phyloP scores from a whole-genome alignment of 169 alveolate genomes.

The Cryptosporidium andersoni region DNA sequence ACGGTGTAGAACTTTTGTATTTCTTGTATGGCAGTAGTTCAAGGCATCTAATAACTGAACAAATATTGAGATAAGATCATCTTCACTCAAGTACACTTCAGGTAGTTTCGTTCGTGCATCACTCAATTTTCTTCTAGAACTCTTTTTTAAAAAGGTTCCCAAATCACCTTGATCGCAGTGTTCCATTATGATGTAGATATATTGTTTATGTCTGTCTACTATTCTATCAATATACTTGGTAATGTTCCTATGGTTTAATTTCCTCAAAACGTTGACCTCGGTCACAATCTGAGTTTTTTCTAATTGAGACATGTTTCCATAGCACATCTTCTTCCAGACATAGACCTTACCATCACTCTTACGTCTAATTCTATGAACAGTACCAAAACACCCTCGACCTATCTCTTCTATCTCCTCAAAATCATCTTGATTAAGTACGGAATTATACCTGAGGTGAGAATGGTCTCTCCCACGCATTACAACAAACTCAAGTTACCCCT shows the following conservation, averaged over 20 bases:
- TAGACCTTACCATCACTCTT: slow-evolving; percentile 81
- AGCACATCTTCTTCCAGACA: slow-evolving; percentile 95
- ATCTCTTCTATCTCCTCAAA: slow-evolving; percentile 79
- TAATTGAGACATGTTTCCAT: slow-evolving; percentile 92
- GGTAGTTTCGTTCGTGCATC: too few species aligned
- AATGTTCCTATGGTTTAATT: slow-evolving; percentile 93
- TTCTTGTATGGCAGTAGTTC: slow-evolving; percentile 92
- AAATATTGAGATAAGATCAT: slow-evolving; percentile 92
- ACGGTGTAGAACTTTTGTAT: slow-evolving; percentile 91
- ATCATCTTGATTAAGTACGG: slow-evolving; percentile 71
- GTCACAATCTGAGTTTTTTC: slow-evolving; percentile 94
- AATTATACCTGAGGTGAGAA: too few species aligned
- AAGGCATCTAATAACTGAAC: slow-evolving; percentile 91
- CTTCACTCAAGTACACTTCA: slow-evolving; percentile 86
- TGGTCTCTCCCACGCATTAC: too few species aligned
- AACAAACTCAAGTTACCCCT: too few species aligned
- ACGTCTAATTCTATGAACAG: slow-evolving; percentile 83
- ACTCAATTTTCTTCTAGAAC: slow-evolving; percentile 84
- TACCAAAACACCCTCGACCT: slow-evolving; percentile 88
- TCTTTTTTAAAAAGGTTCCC: slow-evolving; percentile 88
- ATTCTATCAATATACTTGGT: slow-evolving; percentile 93
- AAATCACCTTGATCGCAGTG: slow-evolving; percentile 97
- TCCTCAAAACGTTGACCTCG: slow-evolving; percentile 95
- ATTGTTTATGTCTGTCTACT: slow-evolving; percentile 89
- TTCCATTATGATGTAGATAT: slow-evolving; percentile 93